These are phyloP conservation scores for Aureobasidium zeae DNA, from an alignment of 2,329 filamentous ascomycete genomes.

Conservation along the genomic window DNA sequence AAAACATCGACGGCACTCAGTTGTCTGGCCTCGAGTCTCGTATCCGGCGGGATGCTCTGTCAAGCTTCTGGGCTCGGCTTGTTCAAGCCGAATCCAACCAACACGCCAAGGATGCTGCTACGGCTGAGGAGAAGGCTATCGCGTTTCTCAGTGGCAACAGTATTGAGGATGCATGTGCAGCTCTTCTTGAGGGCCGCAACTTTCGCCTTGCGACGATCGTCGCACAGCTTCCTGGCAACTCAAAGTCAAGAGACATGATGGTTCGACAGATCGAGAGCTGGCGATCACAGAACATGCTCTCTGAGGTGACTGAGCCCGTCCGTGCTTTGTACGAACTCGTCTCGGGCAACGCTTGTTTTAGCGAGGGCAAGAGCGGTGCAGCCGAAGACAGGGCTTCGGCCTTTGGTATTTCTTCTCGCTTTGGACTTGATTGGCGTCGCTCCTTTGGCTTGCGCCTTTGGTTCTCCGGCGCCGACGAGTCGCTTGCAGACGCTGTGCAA, in stretches of 20 bases:
- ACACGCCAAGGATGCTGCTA: slow-evolving; percentile 48
- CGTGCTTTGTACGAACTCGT: slow-evolving; percentile 84
- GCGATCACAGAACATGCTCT: slow-evolving; percentile 71
- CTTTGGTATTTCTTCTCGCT: slow-evolving; percentile 75
- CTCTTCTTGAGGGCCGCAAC: slow-evolving; percentile 65
- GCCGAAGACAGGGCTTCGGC: slow-evolving; percentile 71
- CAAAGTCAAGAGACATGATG: slow-evolving; percentile 63
- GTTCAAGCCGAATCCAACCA: slow-evolving; percentile 32
- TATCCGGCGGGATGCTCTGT: slow-evolving; percentile 52
- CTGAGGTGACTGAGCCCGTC: slow-evolving; percentile 76
- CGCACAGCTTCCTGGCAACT: slow-evolving; percentile 68
- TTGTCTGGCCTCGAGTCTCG: slow-evolving; percentile 31
- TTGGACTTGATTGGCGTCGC: slow-evolving; percentile 85
- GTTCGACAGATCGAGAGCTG: slow-evolving; percentile 72
- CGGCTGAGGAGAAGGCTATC: slow-evolving; percentile 74
- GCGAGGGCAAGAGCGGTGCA: slow-evolving; percentile 63
- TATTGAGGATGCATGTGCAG: slow-evolving; percentile 71
- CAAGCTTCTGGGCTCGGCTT: slow-evolving; percentile 51
- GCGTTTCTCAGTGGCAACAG: slow-evolving; percentile 69
- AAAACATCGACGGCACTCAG: slow-evolving; percentile 36
- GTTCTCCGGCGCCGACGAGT: slow-evolving; percentile 64
- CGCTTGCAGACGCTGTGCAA: slow-evolving; percentile 61
- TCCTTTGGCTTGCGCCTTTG: slow-evolving; percentile 85
- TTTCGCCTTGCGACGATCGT: slow-evolving; percentile 78
- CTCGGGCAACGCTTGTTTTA: slow-evolving; percentile 76